Evolutionary conservation across 805 yeast genomes (phyloP).

Genomic region (Wickerhamiella australiensis): DNA sequence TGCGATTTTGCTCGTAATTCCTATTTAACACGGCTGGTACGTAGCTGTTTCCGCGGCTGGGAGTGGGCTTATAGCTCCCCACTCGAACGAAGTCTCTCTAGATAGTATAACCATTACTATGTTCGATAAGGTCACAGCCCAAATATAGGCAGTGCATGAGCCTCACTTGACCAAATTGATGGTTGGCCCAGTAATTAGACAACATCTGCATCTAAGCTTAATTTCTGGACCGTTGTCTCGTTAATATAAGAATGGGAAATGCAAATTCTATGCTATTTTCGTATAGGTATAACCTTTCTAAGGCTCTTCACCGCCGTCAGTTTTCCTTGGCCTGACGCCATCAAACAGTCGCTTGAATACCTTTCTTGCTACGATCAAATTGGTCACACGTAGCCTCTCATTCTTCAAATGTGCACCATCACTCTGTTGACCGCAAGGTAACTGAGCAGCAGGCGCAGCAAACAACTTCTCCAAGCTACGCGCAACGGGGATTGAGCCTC

Average conservation of each 20-base stretch:
- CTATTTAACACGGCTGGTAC: slow-evolving; percentile 2
- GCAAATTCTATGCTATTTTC: neutral
- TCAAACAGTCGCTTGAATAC: slow-evolving; percentile 31
- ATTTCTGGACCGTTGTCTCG: no score
- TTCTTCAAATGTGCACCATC: slow-evolving; percentile 90
- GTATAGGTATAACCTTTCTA: no score
- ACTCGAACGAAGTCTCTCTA: neutral
- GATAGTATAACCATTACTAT: neutral
- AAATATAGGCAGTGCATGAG: no score
- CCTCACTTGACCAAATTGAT: no score
- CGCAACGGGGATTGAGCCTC: slow-evolving; percentile 91
- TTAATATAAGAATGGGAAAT: no score
- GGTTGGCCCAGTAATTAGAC: no score
- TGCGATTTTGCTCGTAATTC: neutral
- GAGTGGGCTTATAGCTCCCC: slow-evolving; percentile 3
- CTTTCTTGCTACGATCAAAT: slow-evolving; percentile 59
- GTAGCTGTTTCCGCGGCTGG: slow-evolving; percentile 13
- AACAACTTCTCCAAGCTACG: slow-evolving; percentile 72
- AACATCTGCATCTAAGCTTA: no score
- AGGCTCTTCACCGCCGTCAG: neutral
- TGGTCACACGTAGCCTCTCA: slow-evolving; percentile 69
- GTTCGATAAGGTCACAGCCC: no score
- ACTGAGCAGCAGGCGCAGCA: slow-evolving; percentile 81
- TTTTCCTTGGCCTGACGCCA: neutral
- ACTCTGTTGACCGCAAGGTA: slow-evolving; percentile 91